These are phyloP conservation scores for Porodaedalea pini DNA, from an alignment of 1,284 basidiomycete species.

Conservation along the genomic window DNA sequence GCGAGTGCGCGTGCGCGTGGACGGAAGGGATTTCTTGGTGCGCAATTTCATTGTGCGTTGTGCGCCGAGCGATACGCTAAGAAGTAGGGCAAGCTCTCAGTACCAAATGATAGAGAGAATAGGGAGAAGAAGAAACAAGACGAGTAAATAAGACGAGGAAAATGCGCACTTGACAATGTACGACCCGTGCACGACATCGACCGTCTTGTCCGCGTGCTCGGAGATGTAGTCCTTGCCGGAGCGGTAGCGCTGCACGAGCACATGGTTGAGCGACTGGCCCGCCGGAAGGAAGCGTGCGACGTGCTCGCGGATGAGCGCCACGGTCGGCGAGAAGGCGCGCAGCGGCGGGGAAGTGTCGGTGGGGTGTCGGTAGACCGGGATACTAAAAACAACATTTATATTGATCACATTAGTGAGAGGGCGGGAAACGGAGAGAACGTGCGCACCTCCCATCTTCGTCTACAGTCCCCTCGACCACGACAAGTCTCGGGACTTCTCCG, in stretches of 20 bases:
- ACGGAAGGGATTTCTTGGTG: constrained; percentile 48
- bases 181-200: constrained; percentile 67
- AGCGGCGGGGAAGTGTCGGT: constrained; percentile 69
- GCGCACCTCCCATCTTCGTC: constrained; percentile 56
- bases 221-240: constrained; percentile 74
- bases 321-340: constrained; percentile 60
- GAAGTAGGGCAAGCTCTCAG: too few species aligned
- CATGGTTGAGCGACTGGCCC: constrained; percentile 61
- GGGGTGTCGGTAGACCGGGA: constrained; percentile 75
- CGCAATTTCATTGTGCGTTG: constrained; percentile 68
- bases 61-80: constrained; percentile 62
- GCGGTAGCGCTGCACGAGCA: constrained; percentile 74
- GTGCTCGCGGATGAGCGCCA: constrained; percentile 54
- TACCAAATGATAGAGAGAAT: too few species aligned
- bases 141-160: too few species aligned
- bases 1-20: too few species aligned
- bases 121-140: too few species aligned
- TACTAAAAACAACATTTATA: constrained; percentile 45
- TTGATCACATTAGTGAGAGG: not conserved
- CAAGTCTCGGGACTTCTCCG: constrained; percentile 70
- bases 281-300: constrained; percentile 46
- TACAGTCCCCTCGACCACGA: constrained; percentile 67
- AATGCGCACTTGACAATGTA: constrained; percentile 56
- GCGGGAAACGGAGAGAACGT: constrained; percentile 17
- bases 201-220: constrained; percentile 78